These are phyloP conservation scores for Didymellaceae sp. DNA, from an alignment of 2,329 filamentous ascomycete genomes.

Conservation along the genomic window DNA sequence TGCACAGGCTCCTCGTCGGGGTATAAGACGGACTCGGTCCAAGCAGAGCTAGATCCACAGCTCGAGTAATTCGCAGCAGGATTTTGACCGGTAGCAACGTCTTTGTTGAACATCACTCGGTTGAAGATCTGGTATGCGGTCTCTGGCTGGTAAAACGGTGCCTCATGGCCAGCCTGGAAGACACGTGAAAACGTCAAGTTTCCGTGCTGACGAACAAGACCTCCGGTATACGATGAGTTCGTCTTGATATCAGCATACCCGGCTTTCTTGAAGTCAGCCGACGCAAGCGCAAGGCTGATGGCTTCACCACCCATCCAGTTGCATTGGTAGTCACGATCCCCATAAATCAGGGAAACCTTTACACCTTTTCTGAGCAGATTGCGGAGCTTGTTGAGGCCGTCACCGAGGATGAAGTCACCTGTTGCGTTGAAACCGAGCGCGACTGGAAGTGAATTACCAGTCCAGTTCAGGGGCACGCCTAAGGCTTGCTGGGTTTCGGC, in stretches of 20 bases:
- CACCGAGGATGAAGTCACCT: constrained; percentile 2
- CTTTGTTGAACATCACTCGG: constrained; percentile 51
- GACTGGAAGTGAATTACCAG: background rate
- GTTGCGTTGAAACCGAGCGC: constrained; percentile 1
- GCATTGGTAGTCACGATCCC: constrained; percentile 55
- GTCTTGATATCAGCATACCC: constrained; percentile 41
- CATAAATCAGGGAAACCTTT: constrained; percentile 26
- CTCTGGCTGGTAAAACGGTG: constrained; percentile 52
- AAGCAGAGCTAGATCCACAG: constrained; percentile 12
- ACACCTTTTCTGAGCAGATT: constrained; percentile 55
- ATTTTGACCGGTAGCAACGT: constrained; percentile 53
- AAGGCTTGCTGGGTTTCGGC: constrained; percentile 62
- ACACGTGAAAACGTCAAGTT: constrained; percentile 49
- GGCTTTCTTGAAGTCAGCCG: constrained; percentile 31
- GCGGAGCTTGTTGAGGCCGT: background rate
- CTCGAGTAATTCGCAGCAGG: constrained; percentile 3
- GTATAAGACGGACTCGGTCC: constrained; percentile 14
- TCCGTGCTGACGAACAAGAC: constrained; percentile 51
- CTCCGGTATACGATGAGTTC: constrained; percentile 44
- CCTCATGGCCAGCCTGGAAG: constrained; percentile 50
- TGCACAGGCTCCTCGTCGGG: constrained; percentile 12
- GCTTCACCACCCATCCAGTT: constrained; percentile 55
- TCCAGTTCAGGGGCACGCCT: constrained; percentile 62
- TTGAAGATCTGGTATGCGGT: constrained; percentile 59
- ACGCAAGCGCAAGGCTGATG: constrained; percentile 44